Percentiles rank a stretch among this genome's conserved stretches.
Conservation (phyloP, 2,329 filamentous ascomycete species). For the Fusarium globosum region DNA sequence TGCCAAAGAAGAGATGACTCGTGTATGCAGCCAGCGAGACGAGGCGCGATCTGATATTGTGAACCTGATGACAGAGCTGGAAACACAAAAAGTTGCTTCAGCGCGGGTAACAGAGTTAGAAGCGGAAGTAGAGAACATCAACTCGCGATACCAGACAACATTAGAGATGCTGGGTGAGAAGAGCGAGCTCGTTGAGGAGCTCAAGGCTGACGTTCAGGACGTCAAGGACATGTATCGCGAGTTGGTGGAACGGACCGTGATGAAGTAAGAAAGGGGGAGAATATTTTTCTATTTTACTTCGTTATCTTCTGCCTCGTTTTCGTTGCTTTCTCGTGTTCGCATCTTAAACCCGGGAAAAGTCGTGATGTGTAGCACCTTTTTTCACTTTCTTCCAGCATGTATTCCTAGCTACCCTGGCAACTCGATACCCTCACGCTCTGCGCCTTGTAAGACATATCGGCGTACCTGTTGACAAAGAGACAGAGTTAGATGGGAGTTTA, state of each 20-base stretch:
- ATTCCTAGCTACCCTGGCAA: slow-evolving; percentile 50
- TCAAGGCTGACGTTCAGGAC: slow-evolving; percentile 88
- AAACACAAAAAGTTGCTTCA: slow-evolving; percentile 72
- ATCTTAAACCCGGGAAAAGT: slow-evolving; percentile 10
- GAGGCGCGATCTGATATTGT: slow-evolving; percentile 95
- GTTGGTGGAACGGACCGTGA: slow-evolving; percentile 85
- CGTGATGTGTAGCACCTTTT: slow-evolving; percentile 19
- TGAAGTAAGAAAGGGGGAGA: slow-evolving; percentile 62
- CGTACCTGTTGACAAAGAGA: slow-evolving; percentile 65
- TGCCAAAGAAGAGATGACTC: slow-evolving; percentile 84
- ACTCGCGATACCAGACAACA: slow-evolving; percentile 86
- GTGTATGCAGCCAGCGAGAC: slow-evolving; percentile 87
- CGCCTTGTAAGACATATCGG: slow-evolving; percentile 79
- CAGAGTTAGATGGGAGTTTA: slow-evolving; percentile 38
- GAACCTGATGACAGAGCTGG: slow-evolving; percentile 85
- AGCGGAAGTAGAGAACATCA: slow-evolving; percentile 73
- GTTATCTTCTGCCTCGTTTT: background rate
- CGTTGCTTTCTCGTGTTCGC: background rate
- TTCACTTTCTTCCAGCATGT: slow-evolving; percentile 25
- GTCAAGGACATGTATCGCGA: slow-evolving; percentile 97
- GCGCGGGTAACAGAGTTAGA: slow-evolving; percentile 73
- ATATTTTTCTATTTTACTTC: background rate
- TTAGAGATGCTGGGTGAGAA: slow-evolving; percentile 97
- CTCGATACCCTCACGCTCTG: slow-evolving; percentile 86
- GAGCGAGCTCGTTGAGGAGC: slow-evolving; percentile 92